Conservation (phyloP, 139 green algal species). For the Haematococcus sp. region DNA sequence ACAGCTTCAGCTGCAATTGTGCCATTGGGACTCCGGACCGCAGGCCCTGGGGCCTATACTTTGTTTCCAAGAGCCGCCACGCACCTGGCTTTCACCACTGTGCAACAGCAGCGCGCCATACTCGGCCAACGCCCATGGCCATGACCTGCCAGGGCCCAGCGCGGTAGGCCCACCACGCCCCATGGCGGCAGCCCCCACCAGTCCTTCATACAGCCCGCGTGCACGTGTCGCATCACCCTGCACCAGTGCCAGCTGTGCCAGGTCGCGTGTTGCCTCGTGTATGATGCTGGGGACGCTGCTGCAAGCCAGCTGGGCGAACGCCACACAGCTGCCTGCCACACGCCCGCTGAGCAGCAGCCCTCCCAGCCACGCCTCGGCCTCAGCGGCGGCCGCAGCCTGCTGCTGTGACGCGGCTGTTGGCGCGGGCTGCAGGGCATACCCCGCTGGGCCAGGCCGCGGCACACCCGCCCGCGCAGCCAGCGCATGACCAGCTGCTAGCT, state of each 20-base stretch:
- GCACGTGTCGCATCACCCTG: conserved; percentile 47
- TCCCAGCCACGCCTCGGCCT: conserved; percentile 4
- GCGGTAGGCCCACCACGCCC: conserved; percentile 48
- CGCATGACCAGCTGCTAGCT: conserved; percentile 20
- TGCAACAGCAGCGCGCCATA: conserved; percentile 72
- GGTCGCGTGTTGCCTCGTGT: neutral
- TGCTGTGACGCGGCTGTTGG: neutral
- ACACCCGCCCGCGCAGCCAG: conserved; percentile 21
- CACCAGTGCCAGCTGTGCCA: conserved; percentile 51
- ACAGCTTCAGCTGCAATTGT: too few species aligned
- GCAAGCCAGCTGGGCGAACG: neutral
- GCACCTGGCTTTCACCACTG: conserved; percentile 17
- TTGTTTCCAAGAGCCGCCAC: too few species aligned
- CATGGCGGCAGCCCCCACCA: conserved; percentile 60
- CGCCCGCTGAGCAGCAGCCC: conserved; percentile 15
- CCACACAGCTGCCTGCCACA: conserved; percentile 25
- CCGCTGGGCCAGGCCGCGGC: neutral
- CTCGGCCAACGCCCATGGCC: conserved; percentile 73
- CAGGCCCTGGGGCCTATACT: too few species aligned
- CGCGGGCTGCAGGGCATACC: neutral
- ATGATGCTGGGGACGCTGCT: neutral
- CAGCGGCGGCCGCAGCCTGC: neutral
- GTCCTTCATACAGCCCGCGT: conserved; percentile 69
- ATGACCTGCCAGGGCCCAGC: conserved; percentile 26
- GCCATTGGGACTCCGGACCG: too few species aligned